phyloP scores from a whole-genome alignment of 2,329 filamentous ascomycete species.

The Ophiostoma triangulosporum region DNA sequence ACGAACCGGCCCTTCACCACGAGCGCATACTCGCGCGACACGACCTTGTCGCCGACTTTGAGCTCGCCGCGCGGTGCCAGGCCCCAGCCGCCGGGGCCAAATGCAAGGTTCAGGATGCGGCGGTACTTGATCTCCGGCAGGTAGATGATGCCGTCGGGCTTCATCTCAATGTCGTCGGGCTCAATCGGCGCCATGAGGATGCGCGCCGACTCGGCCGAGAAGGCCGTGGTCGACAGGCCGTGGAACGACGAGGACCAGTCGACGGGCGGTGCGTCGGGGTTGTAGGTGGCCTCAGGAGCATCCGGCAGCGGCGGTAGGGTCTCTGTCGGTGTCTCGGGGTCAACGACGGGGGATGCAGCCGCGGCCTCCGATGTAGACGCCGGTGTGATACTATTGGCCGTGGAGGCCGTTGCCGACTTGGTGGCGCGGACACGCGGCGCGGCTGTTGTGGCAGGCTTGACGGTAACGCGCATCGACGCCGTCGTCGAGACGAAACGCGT shows the following conservation, averaged over 20 bases:
- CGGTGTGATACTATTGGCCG: neutral
- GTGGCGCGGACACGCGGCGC: neutral
- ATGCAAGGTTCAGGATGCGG: constrained; percentile 75
- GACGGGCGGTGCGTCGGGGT: constrained; percentile 19
- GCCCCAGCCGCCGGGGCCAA: constrained; percentile 93
- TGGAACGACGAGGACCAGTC: constrained; percentile 82
- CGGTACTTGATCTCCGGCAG: constrained; percentile 97
- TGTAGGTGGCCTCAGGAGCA: neutral
- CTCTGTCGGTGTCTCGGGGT: neutral
- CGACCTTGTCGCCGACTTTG: constrained; percentile 65
- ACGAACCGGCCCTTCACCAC: constrained; percentile 84
- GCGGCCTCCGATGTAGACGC: neutral
- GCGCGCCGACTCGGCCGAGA: constrained; percentile 53
- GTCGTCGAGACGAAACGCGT: neutral
- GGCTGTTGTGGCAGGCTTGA: neutral
- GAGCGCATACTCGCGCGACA: constrained; percentile 86
- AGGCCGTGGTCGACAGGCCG: constrained; percentile 58
- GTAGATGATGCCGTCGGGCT: constrained; percentile 93
- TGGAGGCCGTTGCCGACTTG: neutral
- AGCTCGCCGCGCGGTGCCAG: constrained; percentile 77
- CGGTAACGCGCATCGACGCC: neutral
- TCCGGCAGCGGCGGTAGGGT: neutral
- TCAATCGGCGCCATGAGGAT: constrained; percentile 56
- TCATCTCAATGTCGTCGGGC: constrained; percentile 78
- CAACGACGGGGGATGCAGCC: neutral